A percentile compares a stretch with the other conserved stretches of the same genome.
phyloP scores from a whole-genome alignment of 1,284 basidiomycete species.

The Ustilago hordei region DNA sequence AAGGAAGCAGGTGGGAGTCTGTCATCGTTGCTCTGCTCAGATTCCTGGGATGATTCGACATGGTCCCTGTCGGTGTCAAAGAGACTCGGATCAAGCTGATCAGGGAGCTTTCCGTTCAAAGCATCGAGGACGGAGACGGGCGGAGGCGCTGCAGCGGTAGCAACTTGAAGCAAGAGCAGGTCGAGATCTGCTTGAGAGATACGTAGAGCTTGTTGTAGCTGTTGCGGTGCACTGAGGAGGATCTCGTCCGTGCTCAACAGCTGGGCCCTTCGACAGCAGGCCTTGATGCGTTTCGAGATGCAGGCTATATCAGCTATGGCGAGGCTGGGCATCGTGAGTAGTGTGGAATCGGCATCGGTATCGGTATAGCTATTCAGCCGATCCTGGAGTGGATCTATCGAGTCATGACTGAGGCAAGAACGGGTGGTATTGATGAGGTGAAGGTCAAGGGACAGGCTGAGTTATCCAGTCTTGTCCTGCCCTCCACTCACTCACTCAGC shows the following conservation, averaged over 20 bases:
- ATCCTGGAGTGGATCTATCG: not conserved
- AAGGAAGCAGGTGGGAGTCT: conserved; percentile 18
- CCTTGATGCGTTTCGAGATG: conserved; percentile 50
- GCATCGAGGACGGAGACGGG: conserved; percentile 34
- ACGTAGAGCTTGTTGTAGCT: conserved; percentile 33
- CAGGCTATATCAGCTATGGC: conserved; percentile 37
- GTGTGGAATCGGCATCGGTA: not conserved
- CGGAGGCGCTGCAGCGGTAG: conserved; percentile 28
- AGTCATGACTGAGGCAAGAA: not conserved
- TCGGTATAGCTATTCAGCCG: not conserved
- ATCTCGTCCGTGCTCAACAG: conserved; percentile 46
- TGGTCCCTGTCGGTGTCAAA: conserved; percentile 19
- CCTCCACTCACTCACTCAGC: not conserved
- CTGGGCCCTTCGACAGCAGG: conserved; percentile 45
- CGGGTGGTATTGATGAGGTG: too few species aligned
- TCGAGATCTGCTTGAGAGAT: conserved; percentile 23
- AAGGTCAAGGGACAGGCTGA: too few species aligned
- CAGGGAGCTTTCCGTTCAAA: conserved; percentile 18
- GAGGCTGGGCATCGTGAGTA: conserved; percentile 26
- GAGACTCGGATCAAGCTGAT: conserved; percentile 5
- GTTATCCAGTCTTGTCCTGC: too few species aligned
- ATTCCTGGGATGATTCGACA: conserved; percentile 7
- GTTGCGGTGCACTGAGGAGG: conserved; percentile 25
- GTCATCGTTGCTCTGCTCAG: conserved; percentile 8
- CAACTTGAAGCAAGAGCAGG: conserved; percentile 30